A percentile compares a stretch with the other conserved stretches of the same genome.
phyloP scores from a whole-genome alignment of 2,329 filamentous ascomycete genomes.

The Rhexocercosporidium sp. region DNA sequence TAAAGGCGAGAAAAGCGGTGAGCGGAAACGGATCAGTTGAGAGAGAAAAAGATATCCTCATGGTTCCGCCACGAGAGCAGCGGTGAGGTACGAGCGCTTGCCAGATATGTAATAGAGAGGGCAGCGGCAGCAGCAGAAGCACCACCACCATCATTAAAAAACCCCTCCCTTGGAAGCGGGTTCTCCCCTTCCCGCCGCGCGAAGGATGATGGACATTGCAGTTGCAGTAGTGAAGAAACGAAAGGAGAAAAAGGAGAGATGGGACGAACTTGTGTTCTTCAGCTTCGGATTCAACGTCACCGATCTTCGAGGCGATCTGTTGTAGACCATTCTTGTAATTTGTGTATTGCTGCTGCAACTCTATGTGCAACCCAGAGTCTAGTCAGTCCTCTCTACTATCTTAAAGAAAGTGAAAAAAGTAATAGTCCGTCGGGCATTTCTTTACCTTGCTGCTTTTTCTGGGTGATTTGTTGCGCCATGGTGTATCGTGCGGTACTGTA shows the following conservation, averaged over 20 bases:
- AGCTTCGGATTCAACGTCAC: slow-evolving; percentile 94
- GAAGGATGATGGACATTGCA: background rate
- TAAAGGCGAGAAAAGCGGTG: slow-evolving; percentile 46
- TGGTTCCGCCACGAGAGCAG: background rate
- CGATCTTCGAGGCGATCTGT: slow-evolving; percentile 93
- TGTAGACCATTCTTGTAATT: slow-evolving; percentile 82
- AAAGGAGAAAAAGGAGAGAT: slow-evolving; percentile 15
- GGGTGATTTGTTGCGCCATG: slow-evolving; percentile 43
- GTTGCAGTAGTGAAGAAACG: slow-evolving; percentile 7
- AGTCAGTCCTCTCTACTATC: background rate
- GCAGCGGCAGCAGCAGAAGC: too few relatives aligned
- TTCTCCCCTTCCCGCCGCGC: background rate
- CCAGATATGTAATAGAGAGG: slow-evolving; percentile 7
- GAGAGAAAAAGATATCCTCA: background rate
- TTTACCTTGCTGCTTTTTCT: slow-evolving; percentile 45
- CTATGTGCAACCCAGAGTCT: slow-evolving; percentile 49
- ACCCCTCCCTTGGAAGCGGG: slow-evolving; percentile 15
- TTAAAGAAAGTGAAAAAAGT: background rate
- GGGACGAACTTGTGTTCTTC: slow-evolving; percentile 92
- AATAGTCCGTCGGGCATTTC: background rate
- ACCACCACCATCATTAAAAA: background rate
- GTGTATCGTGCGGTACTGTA: slow-evolving; percentile 12
- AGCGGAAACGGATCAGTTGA: slow-evolving; percentile 33
- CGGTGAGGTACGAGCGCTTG: slow-evolving; percentile 12
- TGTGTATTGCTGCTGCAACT: slow-evolving; percentile 79